Base-by-base conservation (phyloP, 306 rosid genomes). In the Begonia fuchsioides region DNA sequence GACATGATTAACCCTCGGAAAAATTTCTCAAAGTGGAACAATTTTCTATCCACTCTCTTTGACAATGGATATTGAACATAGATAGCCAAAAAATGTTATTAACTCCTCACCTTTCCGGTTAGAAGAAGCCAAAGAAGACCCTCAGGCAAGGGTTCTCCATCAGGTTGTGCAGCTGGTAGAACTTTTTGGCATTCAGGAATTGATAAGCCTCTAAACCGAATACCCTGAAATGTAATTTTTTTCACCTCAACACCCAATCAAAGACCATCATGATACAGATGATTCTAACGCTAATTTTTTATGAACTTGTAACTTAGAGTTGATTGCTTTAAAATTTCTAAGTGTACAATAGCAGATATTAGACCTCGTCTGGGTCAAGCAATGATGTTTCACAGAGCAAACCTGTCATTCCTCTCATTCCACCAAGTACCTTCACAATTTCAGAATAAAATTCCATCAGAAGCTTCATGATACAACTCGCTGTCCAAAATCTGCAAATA, bases 351-450 rank as follows among this genome's bases (percentile, higher is more conserved):
- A 59, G 57, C 47, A 58, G 50, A 50, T 70, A 63, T 12, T 6
- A 64, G 67, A 92, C 98, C 96, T 92, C 98, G 15, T 92, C 98
- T 5, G 96, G 94, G 66, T 92, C 98, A 57, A 92, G 96, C 49
- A 87, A 69, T 57, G 98, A 92, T 60, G 93, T 84, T 65, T 77
- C 83, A 96, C 98, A 92, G 40, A 92, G 73, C 56, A 92, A 67
- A 55, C 93, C 96, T 1, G 98, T 82, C 96, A 85, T 92, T 79
- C 98, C 96, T 56, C 98, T 85, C 98, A 92, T 92, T 64, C 96
- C 96, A 63, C 98, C 98, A 55, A 92, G 72, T 44, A 92, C 96
- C 98, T 92, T 63, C 51, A 14, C 69, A 59, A 47, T 56, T 52
- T 57, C 26, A 53, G 56, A 47, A 2, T 46, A 38, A 9, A 49